Base-by-base conservation (phyloP, 345 rosid species). In the Euphorbia peplus region DNA sequence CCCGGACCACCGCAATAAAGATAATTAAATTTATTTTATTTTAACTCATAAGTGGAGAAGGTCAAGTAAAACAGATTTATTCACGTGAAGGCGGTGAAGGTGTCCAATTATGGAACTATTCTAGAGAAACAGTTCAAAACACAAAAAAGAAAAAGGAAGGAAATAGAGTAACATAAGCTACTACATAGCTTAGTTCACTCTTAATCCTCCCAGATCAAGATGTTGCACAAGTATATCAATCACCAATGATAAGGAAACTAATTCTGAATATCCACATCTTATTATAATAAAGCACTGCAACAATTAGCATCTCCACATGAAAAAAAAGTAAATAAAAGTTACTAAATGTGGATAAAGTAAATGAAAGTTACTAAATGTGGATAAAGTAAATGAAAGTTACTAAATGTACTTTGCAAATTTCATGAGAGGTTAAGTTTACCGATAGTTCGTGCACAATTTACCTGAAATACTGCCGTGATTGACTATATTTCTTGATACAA, bases 381-480 rank as follows among this genome's bases (percentile, higher is more conserved):
- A 25, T 9, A 28, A 56, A 56, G 32, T 9, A 28, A 30, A 8
- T 55, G 60, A 59, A 59, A 32, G n/a, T n/a, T n/a, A n/a, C 14
- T 59, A 59, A 11, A 32, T 22, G 11, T 59, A 35, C 0, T 24
- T 32, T 3, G 18, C 16, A 59, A 8, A 30, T 58, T 18, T 30
- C 44, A 9, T 2, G 14, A 46, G 21, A 22, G 42, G 71, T 65
- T 70, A 53, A 54, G 63, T 55, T 60, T 59, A 72, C 29, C 30
- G 13, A 59, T 53, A 47, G 10, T 24, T 57, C 37, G 28, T 54
- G 22, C 16, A 48, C 71, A 51, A 30, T 63, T 81, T 87, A 92
- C 99, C 92, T 86, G 83, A 90, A 95, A 83, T 88, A 90, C 32
- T 91, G 87, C 26, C 91, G 90, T 48, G 99, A 85, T 81, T 86